These are phyloP conservation scores for Boletus rex-veris DNA, from an alignment of 768 basidiomycete species.

Conservation along the genomic window DNA sequence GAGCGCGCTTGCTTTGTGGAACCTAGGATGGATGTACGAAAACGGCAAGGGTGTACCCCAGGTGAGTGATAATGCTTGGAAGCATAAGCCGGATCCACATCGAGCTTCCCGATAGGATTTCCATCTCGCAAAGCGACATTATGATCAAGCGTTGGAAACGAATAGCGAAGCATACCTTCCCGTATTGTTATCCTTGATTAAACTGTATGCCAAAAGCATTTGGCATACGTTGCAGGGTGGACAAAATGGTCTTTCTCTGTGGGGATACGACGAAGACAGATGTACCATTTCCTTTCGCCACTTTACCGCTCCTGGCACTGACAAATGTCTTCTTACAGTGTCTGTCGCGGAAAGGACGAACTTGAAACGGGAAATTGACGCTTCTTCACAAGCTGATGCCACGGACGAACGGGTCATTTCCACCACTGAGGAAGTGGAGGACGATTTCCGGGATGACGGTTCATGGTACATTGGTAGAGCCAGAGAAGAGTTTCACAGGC, in stretches of 20 bases:
- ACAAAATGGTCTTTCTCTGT: conserved; percentile 61
- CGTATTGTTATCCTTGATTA: conserved; percentile 74
- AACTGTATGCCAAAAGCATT: conserved; percentile 77
- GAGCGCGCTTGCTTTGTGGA: conserved; percentile 97
- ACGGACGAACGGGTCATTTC: conserved; percentile 4
- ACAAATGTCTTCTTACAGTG: conserved; percentile 12
- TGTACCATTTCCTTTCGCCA: conserved; percentile 6
- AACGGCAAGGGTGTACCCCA: conserved; percentile 89
- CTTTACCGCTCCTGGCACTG: background rate
- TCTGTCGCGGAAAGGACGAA: conserved; percentile 22
- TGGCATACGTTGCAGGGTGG: conserved; percentile 81
- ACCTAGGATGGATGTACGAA: conserved; percentile 99
- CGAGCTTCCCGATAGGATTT: conserved; percentile 60
- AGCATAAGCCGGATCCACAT: background rate
- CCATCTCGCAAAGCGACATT: conserved; percentile 93
- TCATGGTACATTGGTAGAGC: conserved; percentile 85
- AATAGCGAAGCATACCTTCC: conserved; percentile 89
- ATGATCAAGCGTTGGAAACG: conserved; percentile 85
- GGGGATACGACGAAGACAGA: conserved; percentile 55
- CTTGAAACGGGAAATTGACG: conserved; percentile 26
- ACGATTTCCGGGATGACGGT: conserved; percentile 45
- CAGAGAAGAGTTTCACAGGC: conserved; percentile 68
- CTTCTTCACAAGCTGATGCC: conserved; percentile 7
- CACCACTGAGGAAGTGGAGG: conserved; percentile 26
- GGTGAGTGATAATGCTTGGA: conserved; percentile 38